Evolutionary conservation across 371 early-diverging fungal species (phyloP).

Genomic region (Coemansia sp.): DNA sequence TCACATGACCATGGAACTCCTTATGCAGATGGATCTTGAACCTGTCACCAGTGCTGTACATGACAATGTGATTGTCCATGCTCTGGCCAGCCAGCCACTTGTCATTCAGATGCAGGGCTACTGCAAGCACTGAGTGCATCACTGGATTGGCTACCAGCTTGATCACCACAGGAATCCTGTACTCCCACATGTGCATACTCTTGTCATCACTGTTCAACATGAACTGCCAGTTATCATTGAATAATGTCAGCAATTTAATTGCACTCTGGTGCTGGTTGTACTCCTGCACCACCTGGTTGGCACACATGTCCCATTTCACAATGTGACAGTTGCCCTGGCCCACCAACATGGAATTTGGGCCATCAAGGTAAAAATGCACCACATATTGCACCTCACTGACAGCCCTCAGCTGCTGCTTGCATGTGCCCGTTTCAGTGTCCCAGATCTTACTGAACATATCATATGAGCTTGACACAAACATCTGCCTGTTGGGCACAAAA

Average conservation of each 20-base stretch:
- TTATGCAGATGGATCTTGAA: slow-evolving; percentile 90
- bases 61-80: slow-evolving; percentile 90
- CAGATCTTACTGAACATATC: slow-evolving; percentile 91
- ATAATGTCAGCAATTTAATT: slow-evolving; percentile 94
- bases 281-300: slow-evolving; percentile 85
- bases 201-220: slow-evolving; percentile 96
- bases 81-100: slow-evolving; percentile 94
- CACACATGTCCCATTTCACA: slow-evolving; percentile 78
- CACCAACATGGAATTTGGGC: slow-evolving; percentile 83
- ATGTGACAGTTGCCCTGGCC: slow-evolving; percentile 94
- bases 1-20: slow-evolving; percentile 86
- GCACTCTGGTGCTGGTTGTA: slow-evolving; percentile 97
- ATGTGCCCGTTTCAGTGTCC: slow-evolving; percentile 97
- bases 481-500: slow-evolving; percentile 78
- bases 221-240: slow-evolving; percentile 91
- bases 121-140: slow-evolving; percentile 95
- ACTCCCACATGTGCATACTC: slow-evolving; percentile 96
- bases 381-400: slow-evolving; percentile 85
- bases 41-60: slow-evolving; percentile 83
- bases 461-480: slow-evolving; percentile 86
- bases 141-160: slow-evolving; percentile 94
- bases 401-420: slow-evolving; percentile 69
- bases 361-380: slow-evolving; percentile 86
- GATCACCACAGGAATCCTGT: slow-evolving; percentile 94
- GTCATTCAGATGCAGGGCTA: slow-evolving; percentile 81